Conservation (phyloP, 176 grass and related monocot genomes). For the Pontederia crassipes region DNA sequence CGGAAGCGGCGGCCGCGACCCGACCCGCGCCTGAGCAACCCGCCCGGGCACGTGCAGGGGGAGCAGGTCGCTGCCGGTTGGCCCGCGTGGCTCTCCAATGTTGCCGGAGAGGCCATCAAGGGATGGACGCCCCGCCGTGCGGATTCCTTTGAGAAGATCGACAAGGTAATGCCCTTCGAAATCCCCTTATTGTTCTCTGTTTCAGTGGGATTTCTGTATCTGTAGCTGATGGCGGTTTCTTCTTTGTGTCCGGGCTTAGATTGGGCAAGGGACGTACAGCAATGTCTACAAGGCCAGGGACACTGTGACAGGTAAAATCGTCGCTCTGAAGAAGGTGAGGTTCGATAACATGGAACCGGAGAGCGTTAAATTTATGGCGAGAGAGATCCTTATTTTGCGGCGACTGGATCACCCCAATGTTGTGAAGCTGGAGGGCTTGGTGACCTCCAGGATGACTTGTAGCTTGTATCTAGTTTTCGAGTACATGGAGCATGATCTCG, state of each 20-base stretch:
- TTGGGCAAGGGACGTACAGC: conserved; percentile 21
- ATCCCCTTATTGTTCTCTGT: not conserved
- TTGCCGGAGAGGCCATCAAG: conserved; percentile 10
- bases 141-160: conserved; percentile 15
- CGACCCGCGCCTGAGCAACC: conserved; percentile 12
- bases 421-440: conserved; percentile 14
- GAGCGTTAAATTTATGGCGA: conserved; percentile 19
- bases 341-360: conserved; percentile 14
- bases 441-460: conserved; percentile 21
- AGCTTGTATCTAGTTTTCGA: conserved; percentile 22
- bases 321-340: conserved; percentile 18
- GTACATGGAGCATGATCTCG: conserved; percentile 20
- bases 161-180: not conserved
- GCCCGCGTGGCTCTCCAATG: conserved; percentile 19
- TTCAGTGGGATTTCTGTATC: not conserved
- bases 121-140: conserved; percentile 20
- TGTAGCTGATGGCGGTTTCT: not conserved
- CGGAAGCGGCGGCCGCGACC: not conserved
- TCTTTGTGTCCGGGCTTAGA: not conserved
- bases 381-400: conserved; percentile 18
- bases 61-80: conserved; percentile 18
- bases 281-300: conserved; percentile 21
- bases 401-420: conserved; percentile 20
- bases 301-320: conserved; percentile 6
- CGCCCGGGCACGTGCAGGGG: conserved; percentile 6